Evolutionary conservation across 2,329 filamentous ascomycete species (phyloP).

Genomic region (Penicillium olsonii): DNA sequence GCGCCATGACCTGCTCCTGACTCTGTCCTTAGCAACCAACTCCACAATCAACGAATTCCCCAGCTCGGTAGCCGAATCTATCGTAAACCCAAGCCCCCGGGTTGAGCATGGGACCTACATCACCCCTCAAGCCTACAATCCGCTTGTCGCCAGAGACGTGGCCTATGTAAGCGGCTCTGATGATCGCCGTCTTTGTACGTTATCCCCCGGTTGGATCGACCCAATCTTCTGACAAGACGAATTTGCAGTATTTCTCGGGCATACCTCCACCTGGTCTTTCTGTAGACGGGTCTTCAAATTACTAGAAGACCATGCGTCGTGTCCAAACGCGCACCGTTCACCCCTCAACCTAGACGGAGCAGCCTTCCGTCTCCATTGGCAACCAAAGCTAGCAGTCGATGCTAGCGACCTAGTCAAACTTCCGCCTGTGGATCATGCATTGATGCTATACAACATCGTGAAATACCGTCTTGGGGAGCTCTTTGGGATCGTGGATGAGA

Average conservation of each 20-base stretch:
- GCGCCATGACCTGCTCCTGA: neutral
- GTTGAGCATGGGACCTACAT: neutral
- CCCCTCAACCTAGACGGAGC: conserved; percentile 1
- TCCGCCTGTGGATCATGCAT: neutral
- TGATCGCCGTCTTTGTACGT: conserved; percentile 4
- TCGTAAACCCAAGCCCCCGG: neutral
- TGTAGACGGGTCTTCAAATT: conserved; percentile 3
- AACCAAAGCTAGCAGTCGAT: neutral
- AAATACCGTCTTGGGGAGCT: conserved; percentile 3
- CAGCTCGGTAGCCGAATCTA: neutral
- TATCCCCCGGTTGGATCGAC: neutral
- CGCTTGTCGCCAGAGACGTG: conserved; percentile 1
- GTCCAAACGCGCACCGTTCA: neutral
- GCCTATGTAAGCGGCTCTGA: conserved; percentile 3
- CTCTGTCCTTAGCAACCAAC: neutral
- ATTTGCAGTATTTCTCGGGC: conserved; percentile 1
- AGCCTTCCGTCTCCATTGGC: neutral
- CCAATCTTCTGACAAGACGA: neutral
- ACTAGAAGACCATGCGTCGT: neutral
- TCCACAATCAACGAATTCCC: neutral
- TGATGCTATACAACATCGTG: conserved; percentile 1
- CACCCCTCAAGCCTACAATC: neutral
- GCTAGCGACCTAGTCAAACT: neutral
- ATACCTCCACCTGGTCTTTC: conserved; percentile 3
- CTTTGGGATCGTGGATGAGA: conserved; percentile 1